Conservation (phyloP, 2,329 filamentous ascomycete species). For the Zalaria sp. region DNA sequence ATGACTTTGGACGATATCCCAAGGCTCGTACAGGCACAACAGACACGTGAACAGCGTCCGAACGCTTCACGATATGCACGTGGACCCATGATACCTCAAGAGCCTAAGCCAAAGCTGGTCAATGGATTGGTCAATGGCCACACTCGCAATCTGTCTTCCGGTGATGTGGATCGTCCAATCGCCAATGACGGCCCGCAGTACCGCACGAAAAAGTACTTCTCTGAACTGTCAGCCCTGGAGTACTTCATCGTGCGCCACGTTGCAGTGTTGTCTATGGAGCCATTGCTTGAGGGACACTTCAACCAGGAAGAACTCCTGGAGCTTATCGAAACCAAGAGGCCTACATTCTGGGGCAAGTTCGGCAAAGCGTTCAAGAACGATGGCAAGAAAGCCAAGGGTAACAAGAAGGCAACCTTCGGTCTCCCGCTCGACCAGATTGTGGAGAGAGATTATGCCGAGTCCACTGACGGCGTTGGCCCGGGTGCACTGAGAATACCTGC, state of each 20-base stretch:
- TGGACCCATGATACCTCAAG: conserved; percentile 50
- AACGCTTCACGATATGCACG: conserved; percentile 65
- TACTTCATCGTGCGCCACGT: conserved; percentile 96
- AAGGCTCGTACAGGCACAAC: conserved; percentile 86
- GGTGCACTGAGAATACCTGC: conserved; percentile 81
- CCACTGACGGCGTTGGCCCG: conserved; percentile 91
- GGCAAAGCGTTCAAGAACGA: conserved; percentile 63
- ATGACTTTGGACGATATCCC: conserved; percentile 93
- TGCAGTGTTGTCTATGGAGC: conserved; percentile 88
- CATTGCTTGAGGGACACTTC: conserved; percentile 78
- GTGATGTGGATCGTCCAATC: conserved; percentile 27
- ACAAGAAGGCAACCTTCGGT: conserved; percentile 89
- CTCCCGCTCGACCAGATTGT: conserved; percentile 78
- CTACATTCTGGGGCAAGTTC: conserved; percentile 96
- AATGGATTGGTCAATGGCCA: conserved; percentile 38
- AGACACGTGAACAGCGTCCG: conserved; percentile 78
- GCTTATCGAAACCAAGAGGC: conserved; percentile 84
- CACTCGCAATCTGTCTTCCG: conserved; percentile 50
- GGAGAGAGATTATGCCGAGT: conserved; percentile 88
- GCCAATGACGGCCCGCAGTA: conserved; percentile 29
- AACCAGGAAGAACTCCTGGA: conserved; percentile 84
- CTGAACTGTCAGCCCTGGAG: conserved; percentile 84
- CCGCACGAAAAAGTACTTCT: conserved; percentile 73
- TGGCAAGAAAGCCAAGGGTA: conserved; percentile 60
- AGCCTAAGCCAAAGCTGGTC: conserved; percentile 54